A percentile compares a stretch with the other conserved stretches of the same genome.
These are phyloP conservation scores for Panicum virgatum DNA, from an alignment of 202 grass and related monocot species.

Conservation along the genomic window DNA sequence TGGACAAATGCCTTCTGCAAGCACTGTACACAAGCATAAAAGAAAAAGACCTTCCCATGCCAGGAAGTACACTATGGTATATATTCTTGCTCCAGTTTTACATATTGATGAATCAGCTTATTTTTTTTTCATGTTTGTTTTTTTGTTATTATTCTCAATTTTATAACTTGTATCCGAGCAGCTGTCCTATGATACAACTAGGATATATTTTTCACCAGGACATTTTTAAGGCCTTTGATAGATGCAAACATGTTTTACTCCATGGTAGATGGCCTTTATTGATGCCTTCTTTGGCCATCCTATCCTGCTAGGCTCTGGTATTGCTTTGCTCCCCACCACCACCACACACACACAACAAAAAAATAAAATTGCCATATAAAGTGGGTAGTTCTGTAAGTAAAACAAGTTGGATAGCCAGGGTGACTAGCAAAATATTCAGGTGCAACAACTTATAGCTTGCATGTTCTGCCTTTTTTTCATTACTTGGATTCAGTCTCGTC, in stretches of 20 bases:
- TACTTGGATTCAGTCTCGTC: neutral
- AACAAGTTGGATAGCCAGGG: neutral
- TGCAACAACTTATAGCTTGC: neutral
- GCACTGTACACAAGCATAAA: constrained; percentile 82
- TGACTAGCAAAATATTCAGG: constrained; percentile 16
- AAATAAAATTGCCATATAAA: neutral
- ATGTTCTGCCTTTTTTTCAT: neutral
- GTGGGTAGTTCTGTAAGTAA: neutral
- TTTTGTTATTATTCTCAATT: neutral
- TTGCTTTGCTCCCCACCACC: neutral
- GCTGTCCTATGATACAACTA: neutral
- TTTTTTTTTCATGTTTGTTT: constrained; percentile 4
- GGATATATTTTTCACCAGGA: neutral
- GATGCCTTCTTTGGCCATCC: neutral
- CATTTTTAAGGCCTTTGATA: neutral
- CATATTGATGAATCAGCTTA: neutral
- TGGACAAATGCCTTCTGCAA: constrained; percentile 93
- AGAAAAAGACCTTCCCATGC: constrained; percentile 91
- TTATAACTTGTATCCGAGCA: neutral
- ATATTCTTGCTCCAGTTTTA: constrained; percentile 1
- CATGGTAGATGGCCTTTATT: neutral
- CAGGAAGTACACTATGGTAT: constrained; percentile 90
- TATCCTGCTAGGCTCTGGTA: neutral
- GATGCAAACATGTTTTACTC: neutral
- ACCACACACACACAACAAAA: too few relatives aligned